Evolutionary conservation across 768 basidiomycete species (phyloP), one percentile per base, ranked within the genome.

Genomic region (Russula emetica): DNA sequence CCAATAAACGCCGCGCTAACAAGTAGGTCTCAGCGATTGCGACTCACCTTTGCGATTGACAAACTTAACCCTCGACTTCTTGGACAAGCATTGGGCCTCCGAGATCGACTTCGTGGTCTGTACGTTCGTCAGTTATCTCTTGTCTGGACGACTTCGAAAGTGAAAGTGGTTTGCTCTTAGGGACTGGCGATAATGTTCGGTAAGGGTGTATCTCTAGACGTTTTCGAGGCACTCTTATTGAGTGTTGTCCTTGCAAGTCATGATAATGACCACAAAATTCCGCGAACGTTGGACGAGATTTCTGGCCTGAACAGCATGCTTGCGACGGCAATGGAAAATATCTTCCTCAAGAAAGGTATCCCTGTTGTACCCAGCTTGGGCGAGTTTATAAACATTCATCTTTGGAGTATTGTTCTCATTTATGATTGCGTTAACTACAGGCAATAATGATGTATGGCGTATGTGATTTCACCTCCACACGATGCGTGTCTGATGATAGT

Each of bases 381-480:
- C 85, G 69, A 69, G 80, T 64, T 70, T 14, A 16, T 67, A 30
- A 30, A 61, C 58, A 51, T 63, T 60, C 56, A 34, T 53, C 34
- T 30, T 28, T 16, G 24, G 38, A 22, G 22, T 32, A 26, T 36
- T 36, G 38, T 7, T 57, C 44, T 45, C 47, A 42, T 34, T 38
- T 32, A 55, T 26, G 32, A 66, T 50, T 60, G 55, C 56, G 34
- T 24, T 36, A 30, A 55, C 45, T 55, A 49, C 36, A 90, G 92
- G 92, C 26, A 95, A 95, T 74, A 95, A 95, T 74, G 93, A 95
- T 77, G 82, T 95, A 55, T 94, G 90, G 84, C 92, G 88, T 90
- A 76, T 79, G 86, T 77, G 18, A 8, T 53, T 28, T 18, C 64
- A 53, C 40, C 14, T 61, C 53, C 14, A 51, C 28, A 66, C 61